Base-by-base conservation (phyloP, 768 basidiomycete species). In the Trametes meyenii region DNA sequence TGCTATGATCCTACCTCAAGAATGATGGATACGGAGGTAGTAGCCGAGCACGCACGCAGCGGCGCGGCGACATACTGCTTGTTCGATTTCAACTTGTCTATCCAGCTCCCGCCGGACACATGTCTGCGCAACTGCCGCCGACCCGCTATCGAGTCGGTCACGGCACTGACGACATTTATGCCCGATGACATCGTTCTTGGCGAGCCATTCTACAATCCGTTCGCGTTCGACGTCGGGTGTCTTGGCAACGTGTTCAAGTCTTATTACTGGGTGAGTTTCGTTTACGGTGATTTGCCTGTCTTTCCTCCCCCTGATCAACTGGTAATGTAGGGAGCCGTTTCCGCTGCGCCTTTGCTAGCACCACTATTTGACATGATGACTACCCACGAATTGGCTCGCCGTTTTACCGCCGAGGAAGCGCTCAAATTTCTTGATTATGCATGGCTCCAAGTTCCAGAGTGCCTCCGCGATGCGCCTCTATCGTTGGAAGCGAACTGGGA, bases 1-100 rank as follows among this genome's bases (percentile, higher is more conserved):
- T 56, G 11, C 44, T 48, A 56, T 16, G 10, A 19, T 43, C 24
- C 13, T 38, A 45, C 14, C 21, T 1, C 21, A 0, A 19, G 2
- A 2, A 6, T n/a, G 2, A 26, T 1, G 21, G 12, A 14, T 3
- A 29, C 2, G 29, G 16, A n/a, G 11, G 14, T 5, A 10, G 29
- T 35, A 16, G 4, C 1, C 55, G 29, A 56, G 1, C 43, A 46
- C 7, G 36, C 10, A 48, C 33, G 35, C 13, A 36, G 43, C 2
- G 11, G 6, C 11, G 23, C 7, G 0, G 43, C 29, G 16, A 16
- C 8, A 1, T 56, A 56, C 43, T 56, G 55, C 44, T 26, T 56
- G 3, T 56, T 46, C 36, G 55, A 56, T 23, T 56, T 56, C 55
- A 56, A 56, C 29, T 16, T 45, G 21, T 56, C 55, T 13, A 23